Percentiles rank a stretch among this genome's conserved stretches.
Conservation (phyloP, 495 filamentous ascomycete species). For the Penicillium diatomitis region DNA sequence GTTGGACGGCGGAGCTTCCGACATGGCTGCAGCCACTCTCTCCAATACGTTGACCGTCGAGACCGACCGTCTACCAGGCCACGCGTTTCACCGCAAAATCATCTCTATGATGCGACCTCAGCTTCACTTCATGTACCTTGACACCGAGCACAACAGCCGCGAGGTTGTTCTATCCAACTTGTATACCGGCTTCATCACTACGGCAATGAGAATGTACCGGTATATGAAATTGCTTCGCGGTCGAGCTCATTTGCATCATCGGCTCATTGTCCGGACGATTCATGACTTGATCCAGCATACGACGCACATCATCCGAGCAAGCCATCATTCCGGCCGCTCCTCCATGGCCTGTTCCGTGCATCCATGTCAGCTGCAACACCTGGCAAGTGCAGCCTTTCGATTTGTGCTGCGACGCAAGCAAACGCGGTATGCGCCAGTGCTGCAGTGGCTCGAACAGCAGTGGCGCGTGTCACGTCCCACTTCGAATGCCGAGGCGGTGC, state of each 20-base stretch:
- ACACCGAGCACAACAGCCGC: constrained; percentile 67
- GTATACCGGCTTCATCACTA: constrained; percentile 62
- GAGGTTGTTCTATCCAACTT: constrained; percentile 62
- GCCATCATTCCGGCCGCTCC: constrained; percentile 14
- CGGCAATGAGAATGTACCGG: constrained; percentile 76
- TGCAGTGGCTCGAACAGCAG: constrained; percentile 53
- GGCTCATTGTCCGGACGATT: constrained; percentile 57
- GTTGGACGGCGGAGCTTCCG: constrained; percentile 34
- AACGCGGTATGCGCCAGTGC: constrained; percentile 48
- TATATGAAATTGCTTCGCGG: constrained; percentile 57
- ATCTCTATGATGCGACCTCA: constrained; percentile 76
- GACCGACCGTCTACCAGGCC: constrained; percentile 55
- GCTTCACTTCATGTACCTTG: constrained; percentile 81
- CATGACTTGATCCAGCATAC: constrained; percentile 56
- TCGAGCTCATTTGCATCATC: constrained; percentile 41
- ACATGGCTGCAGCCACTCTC: constrained; percentile 18
- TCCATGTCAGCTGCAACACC: constrained; percentile 58
- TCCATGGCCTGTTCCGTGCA: constrained; percentile 49
- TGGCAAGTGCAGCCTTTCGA: constrained; percentile 57
- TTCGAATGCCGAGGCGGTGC: constrained; percentile 18
- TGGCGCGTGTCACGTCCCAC: constrained; percentile 22
- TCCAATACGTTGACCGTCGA: constrained; percentile 70
- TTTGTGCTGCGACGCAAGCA: constrained; percentile 60
- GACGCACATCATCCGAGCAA: constrained; percentile 54
- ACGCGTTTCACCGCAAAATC: constrained; percentile 70